Conservation (phyloP, 345 rosid species). For the Cardamine occulta region DNA sequence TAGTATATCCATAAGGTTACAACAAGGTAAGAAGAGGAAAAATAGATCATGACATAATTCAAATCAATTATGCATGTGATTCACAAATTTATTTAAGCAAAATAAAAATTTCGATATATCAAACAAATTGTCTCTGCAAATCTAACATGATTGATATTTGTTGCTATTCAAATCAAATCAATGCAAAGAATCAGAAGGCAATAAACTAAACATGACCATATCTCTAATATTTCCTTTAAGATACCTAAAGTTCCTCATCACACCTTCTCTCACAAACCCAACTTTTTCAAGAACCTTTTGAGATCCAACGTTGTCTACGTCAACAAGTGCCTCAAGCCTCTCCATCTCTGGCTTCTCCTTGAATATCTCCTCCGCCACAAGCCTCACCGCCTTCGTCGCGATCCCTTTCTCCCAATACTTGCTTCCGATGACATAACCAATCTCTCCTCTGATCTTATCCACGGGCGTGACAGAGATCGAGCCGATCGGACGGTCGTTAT, state of each 20-base stretch:
- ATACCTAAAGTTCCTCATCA: constrained; percentile 52
- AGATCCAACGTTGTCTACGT: constrained; percentile 60
- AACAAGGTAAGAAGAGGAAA: neutral
- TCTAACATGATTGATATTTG: neutral
- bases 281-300: constrained; percentile 69
- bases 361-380: constrained; percentile 51
- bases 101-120: neutral
- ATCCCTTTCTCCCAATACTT: constrained; percentile 68
- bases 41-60: neutral
- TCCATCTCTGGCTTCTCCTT: constrained; percentile 56
- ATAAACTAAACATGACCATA: constrained; percentile 61
- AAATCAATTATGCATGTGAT: neutral
- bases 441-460: constrained; percentile 56
- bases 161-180: constrained; percentile 5
- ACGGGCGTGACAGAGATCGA: constrained; percentile 55
- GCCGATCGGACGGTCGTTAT: constrained; percentile 52
- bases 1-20: neutral
- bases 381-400: constrained; percentile 56
- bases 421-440: constrained; percentile 55
- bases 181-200: constrained; percentile 55
- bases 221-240: constrained; percentile 61
- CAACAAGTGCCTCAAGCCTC: constrained; percentile 69
- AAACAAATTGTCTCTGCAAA: neutral
- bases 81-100: neutral
- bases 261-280: constrained; percentile 70